phyloP scores from a whole-genome alignment of 192 early-diverging fungal species.

The Geosiphon pyriformis region DNA sequence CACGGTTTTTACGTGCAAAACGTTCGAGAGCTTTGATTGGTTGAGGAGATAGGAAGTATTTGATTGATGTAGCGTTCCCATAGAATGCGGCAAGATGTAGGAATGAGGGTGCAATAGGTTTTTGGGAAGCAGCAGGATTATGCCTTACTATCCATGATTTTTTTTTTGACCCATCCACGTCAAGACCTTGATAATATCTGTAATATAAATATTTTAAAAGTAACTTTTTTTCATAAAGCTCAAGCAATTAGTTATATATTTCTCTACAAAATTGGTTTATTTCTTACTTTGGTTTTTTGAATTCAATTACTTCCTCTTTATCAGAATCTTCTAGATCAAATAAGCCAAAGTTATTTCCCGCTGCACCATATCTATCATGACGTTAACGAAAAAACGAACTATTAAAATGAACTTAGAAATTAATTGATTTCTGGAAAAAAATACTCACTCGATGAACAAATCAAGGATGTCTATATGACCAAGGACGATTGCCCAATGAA shows the following conservation, averaged over 20 bases:
- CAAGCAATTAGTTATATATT: background rate
- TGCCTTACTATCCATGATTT: background rate
- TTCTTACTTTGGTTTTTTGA: background rate
- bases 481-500: background rate
- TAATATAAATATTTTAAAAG: background rate
- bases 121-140: background rate
- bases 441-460: slow-evolving; percentile 7
- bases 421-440: background rate
- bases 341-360: slow-evolving; percentile 10
- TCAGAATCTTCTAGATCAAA: slow-evolving; percentile 1
- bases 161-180: slow-evolving; percentile 3
- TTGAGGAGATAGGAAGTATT: background rate
- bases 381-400: background rate
- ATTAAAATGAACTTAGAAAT: background rate
- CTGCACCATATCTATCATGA: slow-evolving; percentile 2
- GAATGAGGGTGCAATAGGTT: background rate
- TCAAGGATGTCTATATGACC: slow-evolving; percentile 1
- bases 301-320: background rate
- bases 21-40: slow-evolving; percentile 4
- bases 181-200: slow-evolving; percentile 2
- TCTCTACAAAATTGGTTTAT: background rate
- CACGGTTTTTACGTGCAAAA: background rate
- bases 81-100: slow-evolving; percentile 1
- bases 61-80: background rate
- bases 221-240: background rate